These are phyloP conservation scores for Paraphaeosphaeria sporulosa DNA, from an alignment of 2,329 filamentous ascomycete species.

Conservation along the genomic window DNA sequence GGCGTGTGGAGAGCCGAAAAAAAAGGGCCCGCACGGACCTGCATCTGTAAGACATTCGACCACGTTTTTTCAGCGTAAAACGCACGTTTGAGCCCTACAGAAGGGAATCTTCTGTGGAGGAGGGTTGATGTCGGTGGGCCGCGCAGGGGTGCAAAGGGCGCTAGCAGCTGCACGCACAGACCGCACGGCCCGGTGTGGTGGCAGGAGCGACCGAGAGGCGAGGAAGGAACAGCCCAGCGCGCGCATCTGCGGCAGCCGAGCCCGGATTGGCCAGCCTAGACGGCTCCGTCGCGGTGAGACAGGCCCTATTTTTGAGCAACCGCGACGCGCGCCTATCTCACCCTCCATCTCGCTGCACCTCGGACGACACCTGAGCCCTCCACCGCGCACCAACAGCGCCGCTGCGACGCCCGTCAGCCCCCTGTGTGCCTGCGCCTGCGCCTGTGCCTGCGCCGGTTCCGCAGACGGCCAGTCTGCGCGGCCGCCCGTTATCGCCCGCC, in stretches of 20 bases:
- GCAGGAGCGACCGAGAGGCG: slow-evolving; percentile 8
- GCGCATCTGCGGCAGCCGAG: slow-evolving; percentile 15
- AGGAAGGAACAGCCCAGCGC: slow-evolving; percentile 27
- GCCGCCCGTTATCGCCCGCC: background rate
- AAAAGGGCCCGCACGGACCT: slow-evolving; percentile 34
- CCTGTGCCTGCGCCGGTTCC: background rate
- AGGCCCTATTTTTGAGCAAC: slow-evolving; percentile 34
- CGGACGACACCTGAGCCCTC: slow-evolving; percentile 8
- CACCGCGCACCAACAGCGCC: background rate
- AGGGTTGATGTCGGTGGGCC: slow-evolving; percentile 28
- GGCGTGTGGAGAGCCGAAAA: slow-evolving; percentile 34
- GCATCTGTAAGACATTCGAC: slow-evolving; percentile 30
- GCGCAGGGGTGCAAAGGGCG: slow-evolving; percentile 22
- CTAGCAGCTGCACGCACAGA: background rate
- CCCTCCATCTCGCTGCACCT: slow-evolving; percentile 25
- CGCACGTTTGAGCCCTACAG: slow-evolving; percentile 41
- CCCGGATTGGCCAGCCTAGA: slow-evolving; percentile 14
- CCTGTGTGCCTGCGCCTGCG: background rate
- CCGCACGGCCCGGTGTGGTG: slow-evolving; percentile 13
- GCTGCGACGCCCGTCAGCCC: slow-evolving; percentile 4
- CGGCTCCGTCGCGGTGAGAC: slow-evolving; percentile 11
- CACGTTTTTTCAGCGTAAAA: slow-evolving; percentile 43
- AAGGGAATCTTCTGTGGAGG: slow-evolving; percentile 28
- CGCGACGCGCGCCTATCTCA: slow-evolving; percentile 29
- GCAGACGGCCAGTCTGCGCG: background rate